Percentiles rank a stretch among this genome's conserved stretches.
Evolutionary conservation across 108 stramenopile genomes (phyloP).

Genomic region (Fistulifera solaris): DNA sequence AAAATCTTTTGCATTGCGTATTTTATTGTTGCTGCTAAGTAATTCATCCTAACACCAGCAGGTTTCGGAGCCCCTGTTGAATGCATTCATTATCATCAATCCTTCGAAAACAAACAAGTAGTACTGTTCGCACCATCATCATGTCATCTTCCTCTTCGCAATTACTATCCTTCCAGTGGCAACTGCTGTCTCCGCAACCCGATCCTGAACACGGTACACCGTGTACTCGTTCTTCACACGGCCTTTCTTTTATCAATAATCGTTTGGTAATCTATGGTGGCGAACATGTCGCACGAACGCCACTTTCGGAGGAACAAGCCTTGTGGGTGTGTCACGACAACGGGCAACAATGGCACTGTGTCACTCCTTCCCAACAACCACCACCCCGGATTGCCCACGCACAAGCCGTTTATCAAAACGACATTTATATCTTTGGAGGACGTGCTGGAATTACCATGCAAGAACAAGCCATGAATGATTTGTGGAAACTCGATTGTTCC

Average conservation of each 20-base stretch:
- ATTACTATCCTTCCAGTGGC: constrained; percentile 9
- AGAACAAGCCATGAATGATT: constrained; percentile 51
- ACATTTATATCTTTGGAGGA: constrained; percentile 55
- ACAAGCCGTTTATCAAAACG: constrained; percentile 24
- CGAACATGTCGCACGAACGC: constrained; percentile 52
- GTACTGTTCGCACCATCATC: too few relatives aligned
- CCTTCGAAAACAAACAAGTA: too few relatives aligned
- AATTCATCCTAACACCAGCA: too few relatives aligned
- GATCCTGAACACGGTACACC: constrained; percentile 30
- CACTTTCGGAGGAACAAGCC: constrained; percentile 14
- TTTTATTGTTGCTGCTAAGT: too few relatives aligned
- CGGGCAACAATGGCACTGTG: constrained; percentile 12
- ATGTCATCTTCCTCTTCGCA: background rate
- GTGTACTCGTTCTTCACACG: constrained; percentile 33
- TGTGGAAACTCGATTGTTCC: constrained; percentile 51
- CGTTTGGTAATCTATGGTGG: constrained; percentile 44
- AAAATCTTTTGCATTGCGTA: too few relatives aligned
- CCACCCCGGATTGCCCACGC: constrained; percentile 52
- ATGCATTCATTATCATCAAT: too few relatives aligned
- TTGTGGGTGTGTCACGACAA: background rate
- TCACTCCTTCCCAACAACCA: constrained; percentile 8
- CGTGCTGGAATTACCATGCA: constrained; percentile 48
- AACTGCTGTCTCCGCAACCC: constrained; percentile 4
- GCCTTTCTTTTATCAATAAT: constrained; percentile 22
- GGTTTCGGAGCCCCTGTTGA: too few relatives aligned